phyloP scores from a whole-genome alignment of 495 filamentous ascomycete genomes.

The Sordaria brevicollis region DNA sequence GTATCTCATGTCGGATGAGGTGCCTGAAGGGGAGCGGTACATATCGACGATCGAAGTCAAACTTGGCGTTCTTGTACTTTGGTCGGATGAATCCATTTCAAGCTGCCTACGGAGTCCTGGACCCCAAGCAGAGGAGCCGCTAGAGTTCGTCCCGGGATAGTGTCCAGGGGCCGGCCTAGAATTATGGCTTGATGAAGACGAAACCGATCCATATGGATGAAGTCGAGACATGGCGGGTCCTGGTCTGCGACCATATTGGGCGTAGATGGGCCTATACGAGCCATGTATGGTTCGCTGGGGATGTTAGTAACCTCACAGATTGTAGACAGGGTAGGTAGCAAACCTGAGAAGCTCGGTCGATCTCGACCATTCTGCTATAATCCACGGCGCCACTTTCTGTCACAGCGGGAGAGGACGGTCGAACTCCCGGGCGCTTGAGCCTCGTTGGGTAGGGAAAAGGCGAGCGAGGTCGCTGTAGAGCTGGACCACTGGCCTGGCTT shows the following conservation, averaged over 20 bases:
- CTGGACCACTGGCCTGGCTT: conserved; percentile 23
- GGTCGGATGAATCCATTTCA: conserved; percentile 8
- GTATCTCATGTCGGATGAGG: not conserved
- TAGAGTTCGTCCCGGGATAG: conserved; percentile 1
- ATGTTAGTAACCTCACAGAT: not conserved
- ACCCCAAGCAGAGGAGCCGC: not conserved
- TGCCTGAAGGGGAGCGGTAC: conserved; percentile 22
- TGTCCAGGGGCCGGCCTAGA: conserved; percentile 16
- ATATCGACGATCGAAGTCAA: conserved; percentile 32
- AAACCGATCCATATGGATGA: conserved; percentile 26
- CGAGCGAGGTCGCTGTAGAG: conserved; percentile 45
- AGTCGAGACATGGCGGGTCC: conserved; percentile 18
- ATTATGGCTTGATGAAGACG: conserved; percentile 21
- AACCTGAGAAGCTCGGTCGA: conserved; percentile 36
- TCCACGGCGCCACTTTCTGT: conserved; percentile 39
- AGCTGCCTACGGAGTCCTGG: not conserved
- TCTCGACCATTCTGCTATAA: conserved; percentile 40
- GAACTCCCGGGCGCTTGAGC: conserved; percentile 52
- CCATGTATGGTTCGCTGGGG: conserved; percentile 31
- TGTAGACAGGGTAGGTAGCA: conserved; percentile 3
- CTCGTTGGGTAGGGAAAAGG: conserved; percentile 56
- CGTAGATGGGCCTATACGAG: conserved; percentile 30
- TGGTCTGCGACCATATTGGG: conserved; percentile 25
- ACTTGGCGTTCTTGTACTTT: conserved; percentile 23
- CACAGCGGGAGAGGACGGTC: conserved; percentile 51